Base-by-base conservation (phyloP, 768 basidiomycete species). In the Leccinum incarnatum region DNA sequence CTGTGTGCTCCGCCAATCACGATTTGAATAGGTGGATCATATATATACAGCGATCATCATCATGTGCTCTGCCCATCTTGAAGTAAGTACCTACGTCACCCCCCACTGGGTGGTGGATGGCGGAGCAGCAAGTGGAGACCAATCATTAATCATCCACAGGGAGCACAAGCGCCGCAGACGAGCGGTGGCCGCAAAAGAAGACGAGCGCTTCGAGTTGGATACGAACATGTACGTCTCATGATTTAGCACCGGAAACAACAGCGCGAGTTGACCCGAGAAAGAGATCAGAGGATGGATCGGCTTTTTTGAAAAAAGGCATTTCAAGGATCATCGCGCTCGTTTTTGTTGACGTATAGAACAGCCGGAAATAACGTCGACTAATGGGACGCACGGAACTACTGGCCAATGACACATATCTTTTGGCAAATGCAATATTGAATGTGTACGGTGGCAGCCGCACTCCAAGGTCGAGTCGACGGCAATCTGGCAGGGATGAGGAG, bases 401-500 rank as follows among this genome's bases (percentile, higher is more conserved):
- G n/a, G 40, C n/a, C n/a, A 42, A 42, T 42, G n/a, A n/a, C 40
- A 42, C 40, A 19, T 19, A 19, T 42, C 40, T n/a, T 42, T 42
- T n/a, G 40, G 40, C 7, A 42, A 42, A 42, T 42, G n/a, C 40
- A 11, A 42, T 42, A 42, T 42, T 42, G n/a, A 42, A 42, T 42
- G 40, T 25, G 15, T 23, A n/a, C 48, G 23, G 65, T 68, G 67
- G 67, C 66, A 68, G 66, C 63, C 60, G 60, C 37, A 40, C 37
- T 40, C 36, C 15, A 14, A 37, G 36, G 36, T 37, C 36, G 36
- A 37, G 57, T 57, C 51, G 23, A 42, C 56, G 40, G 59, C 23
- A 25, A 55, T 60, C 45, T n/a, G n/a, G 30, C 1, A 60, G 58
- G 64, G 64, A 25, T 61, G 64, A 25, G 3, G 48, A 58, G 60